These are phyloP conservation scores for Phaeotremella skinneri DNA, from an alignment of 768 basidiomycete species.

Conservation along the genomic window DNA sequence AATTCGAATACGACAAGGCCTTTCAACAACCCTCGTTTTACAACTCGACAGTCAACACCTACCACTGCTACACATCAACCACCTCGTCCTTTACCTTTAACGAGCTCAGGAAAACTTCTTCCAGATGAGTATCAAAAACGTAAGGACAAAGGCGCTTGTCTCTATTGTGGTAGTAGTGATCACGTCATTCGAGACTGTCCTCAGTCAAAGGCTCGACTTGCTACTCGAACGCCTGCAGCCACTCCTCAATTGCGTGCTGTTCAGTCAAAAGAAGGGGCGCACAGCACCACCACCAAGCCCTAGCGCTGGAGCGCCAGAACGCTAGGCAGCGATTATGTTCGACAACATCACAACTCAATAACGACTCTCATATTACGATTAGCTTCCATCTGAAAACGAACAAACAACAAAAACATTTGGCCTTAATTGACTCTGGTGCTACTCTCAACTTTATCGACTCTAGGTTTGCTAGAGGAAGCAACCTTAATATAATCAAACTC, in stretches of 20 bases:
- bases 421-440: constrained; percentile 7
- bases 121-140: constrained; percentile 4
- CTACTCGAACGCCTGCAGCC: background rate
- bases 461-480: background rate
- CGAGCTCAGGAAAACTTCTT: constrained; percentile 3
- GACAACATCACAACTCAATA: background rate
- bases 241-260: too few relatives aligned
- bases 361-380: background rate
- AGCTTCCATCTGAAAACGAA: background rate
- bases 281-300: background rate
- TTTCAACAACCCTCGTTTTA: background rate
- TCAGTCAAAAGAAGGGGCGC: constrained; percentile 1
- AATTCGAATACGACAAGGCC: background rate
- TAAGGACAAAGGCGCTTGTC: background rate
- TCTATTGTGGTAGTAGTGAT: background rate
- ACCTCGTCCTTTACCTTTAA: background rate
- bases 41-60: background rate
- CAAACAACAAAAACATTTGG: constrained; percentile 3
- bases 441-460: constrained; percentile 3
- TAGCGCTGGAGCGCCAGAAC: constrained; percentile 3
- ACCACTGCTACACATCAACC: background rate
- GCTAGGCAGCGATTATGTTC: constrained; percentile 1
- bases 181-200: constrained; percentile 1
- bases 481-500: background rate
- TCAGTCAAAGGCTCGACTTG: background rate